Percentiles rank a stretch among this genome's conserved stretches.
These are phyloP conservation scores for Anthracocystis walkeri DNA, from an alignment of 1,284 basidiomycete species.

Conservation along the genomic window DNA sequence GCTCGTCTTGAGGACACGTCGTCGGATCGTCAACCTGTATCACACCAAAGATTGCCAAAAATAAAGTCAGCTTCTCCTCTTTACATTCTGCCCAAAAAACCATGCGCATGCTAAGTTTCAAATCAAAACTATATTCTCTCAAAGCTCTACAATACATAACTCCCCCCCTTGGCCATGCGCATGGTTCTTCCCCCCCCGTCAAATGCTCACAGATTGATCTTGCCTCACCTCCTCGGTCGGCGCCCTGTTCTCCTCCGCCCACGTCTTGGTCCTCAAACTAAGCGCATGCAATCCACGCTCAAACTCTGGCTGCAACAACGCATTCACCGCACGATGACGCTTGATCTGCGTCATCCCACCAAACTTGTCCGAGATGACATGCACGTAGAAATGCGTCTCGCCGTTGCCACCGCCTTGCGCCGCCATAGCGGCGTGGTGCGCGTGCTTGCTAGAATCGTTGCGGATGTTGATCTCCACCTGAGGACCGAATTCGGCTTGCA, in stretches of 20 bases:
- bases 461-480: constrained; percentile 50
- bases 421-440: constrained; percentile 69
- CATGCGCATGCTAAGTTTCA: not conserved
- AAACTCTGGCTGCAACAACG: constrained; percentile 59
- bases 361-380: constrained; percentile 64
- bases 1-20: constrained; percentile 4
- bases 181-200: not conserved
- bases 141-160: not conserved
- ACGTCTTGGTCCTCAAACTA: constrained; percentile 64
- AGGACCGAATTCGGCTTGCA: constrained; percentile 48
- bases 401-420: constrained; percentile 67
- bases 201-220: constrained; percentile 35
- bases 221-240: constrained; percentile 1
- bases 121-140: not conserved
- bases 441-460: constrained; percentile 65
- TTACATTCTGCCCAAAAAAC: not conserved
- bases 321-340: constrained; percentile 64
- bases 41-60: not conserved
- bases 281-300: constrained; percentile 65
- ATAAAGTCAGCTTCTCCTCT: not conserved
- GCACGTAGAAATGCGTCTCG: constrained; percentile 68
- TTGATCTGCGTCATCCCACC: constrained; percentile 64
- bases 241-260: constrained; percentile 51
- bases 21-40: constrained; percentile 25
- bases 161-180: not conserved